Evolutionary conservation across 345 rosid genomes (phyloP).

Genomic region (Triadica sebifera): DNA sequence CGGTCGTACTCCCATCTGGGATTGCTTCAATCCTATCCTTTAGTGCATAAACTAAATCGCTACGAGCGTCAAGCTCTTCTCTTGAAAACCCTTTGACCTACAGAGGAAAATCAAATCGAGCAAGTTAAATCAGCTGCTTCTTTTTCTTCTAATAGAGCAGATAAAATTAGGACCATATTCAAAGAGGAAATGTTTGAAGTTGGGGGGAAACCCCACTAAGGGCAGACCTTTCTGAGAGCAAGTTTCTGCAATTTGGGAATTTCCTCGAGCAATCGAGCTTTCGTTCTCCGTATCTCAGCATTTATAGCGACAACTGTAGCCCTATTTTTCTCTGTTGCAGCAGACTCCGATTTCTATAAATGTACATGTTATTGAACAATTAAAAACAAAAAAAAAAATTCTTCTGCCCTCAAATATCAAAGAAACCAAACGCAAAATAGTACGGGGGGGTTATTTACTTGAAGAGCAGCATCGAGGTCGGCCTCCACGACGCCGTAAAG

Average conservation of each 20-base stretch:
- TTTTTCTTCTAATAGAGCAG: background rate
- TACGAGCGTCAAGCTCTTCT: slow-evolving; percentile 28
- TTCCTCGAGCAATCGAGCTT: slow-evolving; percentile 33
- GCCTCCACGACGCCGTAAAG: slow-evolving; percentile 24
- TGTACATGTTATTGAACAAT: background rate
- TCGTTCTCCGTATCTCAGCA: slow-evolving; percentile 32
- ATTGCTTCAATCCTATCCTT: slow-evolving; percentile 28
- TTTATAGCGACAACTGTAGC: slow-evolving; percentile 28
- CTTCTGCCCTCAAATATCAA: background rate
- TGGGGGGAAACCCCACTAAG: background rate
- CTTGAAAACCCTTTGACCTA: slow-evolving; percentile 30
- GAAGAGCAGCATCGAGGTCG: slow-evolving; percentile 22
- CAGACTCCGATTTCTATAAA: slow-evolving; percentile 26
- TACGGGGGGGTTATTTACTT: slow-evolving; percentile 1
- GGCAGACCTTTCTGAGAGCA: slow-evolving; percentile 25
- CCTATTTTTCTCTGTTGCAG: slow-evolving; percentile 21
- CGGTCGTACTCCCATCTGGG: slow-evolving; percentile 24
- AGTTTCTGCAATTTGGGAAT: slow-evolving; percentile 29
- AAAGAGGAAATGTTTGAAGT: background rate
- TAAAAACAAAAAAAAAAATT: background rate
- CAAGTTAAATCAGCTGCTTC: slow-evolving; percentile 1
- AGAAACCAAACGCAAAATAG: background rate
- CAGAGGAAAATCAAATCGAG: background rate
- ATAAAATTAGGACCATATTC: background rate
- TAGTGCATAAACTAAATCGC: slow-evolving; percentile 26